These are phyloP conservation scores for Candida manassasensis DNA, from an alignment of 805 yeast genomes.

Conservation along the genomic window DNA sequence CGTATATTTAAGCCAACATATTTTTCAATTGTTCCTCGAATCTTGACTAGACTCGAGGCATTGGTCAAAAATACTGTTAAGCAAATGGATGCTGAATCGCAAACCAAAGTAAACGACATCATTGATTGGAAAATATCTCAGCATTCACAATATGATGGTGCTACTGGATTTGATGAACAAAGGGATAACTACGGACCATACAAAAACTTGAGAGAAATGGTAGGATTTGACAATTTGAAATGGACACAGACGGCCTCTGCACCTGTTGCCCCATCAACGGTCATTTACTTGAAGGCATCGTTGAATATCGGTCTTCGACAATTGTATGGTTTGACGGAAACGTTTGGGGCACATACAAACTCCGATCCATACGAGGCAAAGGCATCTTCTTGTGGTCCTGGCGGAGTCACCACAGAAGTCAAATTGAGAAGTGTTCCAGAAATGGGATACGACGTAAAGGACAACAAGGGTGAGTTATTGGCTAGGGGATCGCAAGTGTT, in stretches of 20 bases:
- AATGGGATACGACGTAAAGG: constrained; percentile 16
- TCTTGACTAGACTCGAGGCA: constrained; percentile 35
- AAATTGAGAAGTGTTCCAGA: constrained; percentile 13
- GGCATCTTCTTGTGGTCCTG: constrained; percentile 25
- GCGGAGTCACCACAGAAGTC: constrained; percentile 16
- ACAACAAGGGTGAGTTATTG: constrained; percentile 41
- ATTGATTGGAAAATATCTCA: constrained; percentile 16
- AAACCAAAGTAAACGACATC: constrained; percentile 14
- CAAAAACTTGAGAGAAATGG: constrained; percentile 26
- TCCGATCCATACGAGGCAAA: constrained; percentile 15
- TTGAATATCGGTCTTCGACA: constrained; percentile 25
- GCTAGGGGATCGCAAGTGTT: constrained; percentile 64
- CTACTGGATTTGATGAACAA: constrained; percentile 16
- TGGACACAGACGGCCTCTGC: constrained; percentile 31
- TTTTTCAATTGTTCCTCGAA: constrained; percentile 30
- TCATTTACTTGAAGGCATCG: constrained; percentile 21
- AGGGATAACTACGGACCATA: constrained; percentile 16
- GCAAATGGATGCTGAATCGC: constrained; percentile 7
- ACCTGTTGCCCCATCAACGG: constrained; percentile 20
- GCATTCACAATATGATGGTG: constrained; percentile 34
- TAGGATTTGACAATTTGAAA: constrained; percentile 26
- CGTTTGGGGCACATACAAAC: constrained; percentile 19
- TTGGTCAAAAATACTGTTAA: constrained; percentile 13
- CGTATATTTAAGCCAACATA: constrained; percentile 22
- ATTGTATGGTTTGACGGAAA: constrained; percentile 34